Conservation (phyloP, 192 early-diverging fungal species). For the Mortierella antarctica region DNA sequence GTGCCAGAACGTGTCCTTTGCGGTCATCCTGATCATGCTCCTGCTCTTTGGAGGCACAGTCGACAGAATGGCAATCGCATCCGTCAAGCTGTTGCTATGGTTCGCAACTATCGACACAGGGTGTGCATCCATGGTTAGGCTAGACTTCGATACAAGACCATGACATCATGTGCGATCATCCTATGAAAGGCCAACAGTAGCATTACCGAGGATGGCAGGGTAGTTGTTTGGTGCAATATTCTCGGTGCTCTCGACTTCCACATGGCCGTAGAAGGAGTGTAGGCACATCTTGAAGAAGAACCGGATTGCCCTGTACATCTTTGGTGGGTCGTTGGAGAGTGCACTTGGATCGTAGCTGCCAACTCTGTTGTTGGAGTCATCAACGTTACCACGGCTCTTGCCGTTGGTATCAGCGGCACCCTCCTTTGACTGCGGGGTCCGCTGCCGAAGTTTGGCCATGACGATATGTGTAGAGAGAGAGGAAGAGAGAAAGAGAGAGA, state of each 20-base stretch:
- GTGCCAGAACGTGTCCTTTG: constrained; percentile 57
- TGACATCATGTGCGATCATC: constrained; percentile 14
- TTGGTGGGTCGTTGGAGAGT: no score
- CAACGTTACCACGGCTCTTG: no score
- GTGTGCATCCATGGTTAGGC: neutral
- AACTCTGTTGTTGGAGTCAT: no score
- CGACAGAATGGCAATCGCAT: constrained; percentile 46
- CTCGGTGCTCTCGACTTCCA: constrained; percentile 54
- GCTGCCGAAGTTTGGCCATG: no score
- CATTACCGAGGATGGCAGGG: constrained; percentile 51
- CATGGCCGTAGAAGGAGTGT: constrained; percentile 54
- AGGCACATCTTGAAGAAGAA: constrained; percentile 55
- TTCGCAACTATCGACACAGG: constrained; percentile 31
- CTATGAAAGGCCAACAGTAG: neutral
- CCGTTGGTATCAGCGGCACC: no score
- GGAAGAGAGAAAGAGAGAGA: no score
- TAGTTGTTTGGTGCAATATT: constrained; percentile 54
- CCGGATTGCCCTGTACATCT: constrained; percentile 44
- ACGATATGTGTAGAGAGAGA: neutral
- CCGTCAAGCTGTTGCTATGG: constrained; percentile 55
- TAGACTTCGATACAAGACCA: neutral
- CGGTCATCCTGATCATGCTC: constrained; percentile 53
- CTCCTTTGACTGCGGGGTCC: no score
- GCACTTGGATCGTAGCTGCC: neutral
- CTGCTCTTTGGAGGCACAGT: constrained; percentile 44